Evolutionary conservation across 768 basidiomycete genomes (phyloP).

Genomic region (Trametes cinnabarina): DNA sequence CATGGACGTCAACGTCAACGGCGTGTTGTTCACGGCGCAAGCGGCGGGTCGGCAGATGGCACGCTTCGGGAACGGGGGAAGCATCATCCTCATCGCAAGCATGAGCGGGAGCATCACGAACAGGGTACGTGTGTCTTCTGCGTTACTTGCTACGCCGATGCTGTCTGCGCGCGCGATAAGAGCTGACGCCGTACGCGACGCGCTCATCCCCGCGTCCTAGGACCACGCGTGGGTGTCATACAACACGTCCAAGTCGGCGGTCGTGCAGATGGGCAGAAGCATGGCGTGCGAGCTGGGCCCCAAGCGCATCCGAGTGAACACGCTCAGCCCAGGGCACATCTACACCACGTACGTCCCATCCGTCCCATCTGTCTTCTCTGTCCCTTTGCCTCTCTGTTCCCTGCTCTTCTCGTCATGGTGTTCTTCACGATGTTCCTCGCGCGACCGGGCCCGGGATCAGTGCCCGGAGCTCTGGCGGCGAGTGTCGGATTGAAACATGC

Average conservation of each 20-base stretch:
- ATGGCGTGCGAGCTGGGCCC: constrained; percentile 79
- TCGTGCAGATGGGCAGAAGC: constrained; percentile 77
- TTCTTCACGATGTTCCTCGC: not conserved
- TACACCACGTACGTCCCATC: constrained; percentile 59
- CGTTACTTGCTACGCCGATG: too few species aligned
- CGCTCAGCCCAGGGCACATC: constrained; percentile 74
- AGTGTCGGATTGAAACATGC: too few species aligned
- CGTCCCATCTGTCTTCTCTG: not conserved
- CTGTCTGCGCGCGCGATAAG: too few species aligned
- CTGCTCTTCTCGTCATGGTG: not conserved
- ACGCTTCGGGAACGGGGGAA: constrained; percentile 36
- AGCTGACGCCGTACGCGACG: not conserved
- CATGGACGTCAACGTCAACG: constrained; percentile 58
- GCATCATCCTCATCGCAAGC: constrained; percentile 43
- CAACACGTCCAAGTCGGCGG: constrained; percentile 75
- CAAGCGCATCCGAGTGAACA: constrained; percentile 68
- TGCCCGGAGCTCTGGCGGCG: too few species aligned
- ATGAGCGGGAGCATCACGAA: constrained; percentile 59
- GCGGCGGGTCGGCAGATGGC: constrained; percentile 37
- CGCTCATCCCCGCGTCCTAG: constrained; percentile 32
- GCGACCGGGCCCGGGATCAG: too few species aligned
- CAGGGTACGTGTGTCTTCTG: constrained; percentile 42
- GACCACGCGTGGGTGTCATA: constrained; percentile 76
- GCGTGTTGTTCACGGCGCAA: constrained; percentile 37
- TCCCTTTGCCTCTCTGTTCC: not conserved